These are phyloP conservation scores for Ophiocordyceps sinensis DNA, from an alignment of 2,329 filamentous ascomycete species.

Conservation along the genomic window DNA sequence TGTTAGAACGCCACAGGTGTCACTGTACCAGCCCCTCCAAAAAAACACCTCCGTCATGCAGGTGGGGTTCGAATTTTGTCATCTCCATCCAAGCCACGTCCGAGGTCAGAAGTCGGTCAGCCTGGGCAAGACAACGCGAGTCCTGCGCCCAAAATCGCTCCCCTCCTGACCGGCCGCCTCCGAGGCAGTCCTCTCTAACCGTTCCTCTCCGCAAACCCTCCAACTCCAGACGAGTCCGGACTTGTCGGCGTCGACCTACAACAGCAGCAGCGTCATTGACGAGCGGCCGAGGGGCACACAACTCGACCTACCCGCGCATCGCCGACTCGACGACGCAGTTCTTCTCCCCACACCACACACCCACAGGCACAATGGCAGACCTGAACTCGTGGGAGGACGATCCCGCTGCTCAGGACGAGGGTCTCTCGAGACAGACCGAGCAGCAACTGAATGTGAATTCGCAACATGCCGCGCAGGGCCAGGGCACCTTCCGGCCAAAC, in stretches of 20 bases:
- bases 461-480: constrained; percentile 26
- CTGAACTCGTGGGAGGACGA: constrained; percentile 95
- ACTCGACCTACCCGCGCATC: not conserved
- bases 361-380: constrained; percentile 57
- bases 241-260: not conserved
- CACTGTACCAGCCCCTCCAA: constrained; percentile 12
- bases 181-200: not conserved
- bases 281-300: no score
- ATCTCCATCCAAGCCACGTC: constrained; percentile 12
- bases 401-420: constrained; percentile 61
- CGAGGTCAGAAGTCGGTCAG: constrained; percentile 5
- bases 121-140: constrained; percentile 2
- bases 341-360: not conserved
- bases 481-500: constrained; percentile 32
- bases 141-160: constrained; percentile 1
- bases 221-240: not conserved
- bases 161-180: not conserved
- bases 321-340: constrained; percentile 1
- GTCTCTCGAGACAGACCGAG: constrained; percentile 61
- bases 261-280: not conserved
- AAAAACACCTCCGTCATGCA: constrained; percentile 15
- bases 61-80: constrained; percentile 27
- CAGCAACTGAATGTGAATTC: constrained; percentile 62
- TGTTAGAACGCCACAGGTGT: not conserved
- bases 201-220: not conserved